These are phyloP conservation scores for Cyberlindnera meyerae DNA, from an alignment of 805 yeast genomes.

Conservation along the genomic window DNA sequence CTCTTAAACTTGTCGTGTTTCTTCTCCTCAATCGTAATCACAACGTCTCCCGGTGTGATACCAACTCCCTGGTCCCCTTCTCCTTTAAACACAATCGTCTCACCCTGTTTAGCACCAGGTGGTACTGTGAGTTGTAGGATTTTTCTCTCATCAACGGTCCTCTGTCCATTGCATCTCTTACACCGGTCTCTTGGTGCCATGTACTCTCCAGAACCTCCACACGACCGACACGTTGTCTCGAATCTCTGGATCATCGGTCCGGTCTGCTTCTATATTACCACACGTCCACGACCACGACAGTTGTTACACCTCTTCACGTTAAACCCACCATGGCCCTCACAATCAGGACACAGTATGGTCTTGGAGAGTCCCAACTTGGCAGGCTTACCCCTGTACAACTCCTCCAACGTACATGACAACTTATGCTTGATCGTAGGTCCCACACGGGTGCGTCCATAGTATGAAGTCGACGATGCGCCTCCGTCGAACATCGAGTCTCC, in stretches of 20 bases:
- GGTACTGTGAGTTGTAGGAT: conserved; percentile 48
- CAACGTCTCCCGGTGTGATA: conserved; percentile 62
- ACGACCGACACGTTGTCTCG: conserved; percentile 40
- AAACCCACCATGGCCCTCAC: conserved; percentile 50
- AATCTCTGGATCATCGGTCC: conserved; percentile 42
- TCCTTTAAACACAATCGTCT: conserved; percentile 46
- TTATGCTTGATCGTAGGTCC: conserved; percentile 57
- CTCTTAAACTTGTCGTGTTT: conserved; percentile 35
- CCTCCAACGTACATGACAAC: conserved; percentile 47
- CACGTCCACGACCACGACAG: conserved; percentile 42
- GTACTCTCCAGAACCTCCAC: conserved; percentile 38
- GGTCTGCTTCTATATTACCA: conserved; percentile 35
- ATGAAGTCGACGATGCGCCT: conserved; percentile 11
- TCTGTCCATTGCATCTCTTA: conserved; percentile 39
- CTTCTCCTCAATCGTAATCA: conserved; percentile 45
- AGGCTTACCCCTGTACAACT: conserved; percentile 53
- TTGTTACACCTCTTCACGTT: conserved; percentile 27
- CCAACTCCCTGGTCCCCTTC: conserved; percentile 62
- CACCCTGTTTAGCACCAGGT: conserved; percentile 53
- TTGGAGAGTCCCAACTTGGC: conserved; percentile 51
- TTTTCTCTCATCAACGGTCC: conserved; percentile 43
- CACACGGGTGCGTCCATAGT: conserved; percentile 18
- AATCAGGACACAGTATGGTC: conserved; percentile 42
- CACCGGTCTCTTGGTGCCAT: conserved; percentile 33
- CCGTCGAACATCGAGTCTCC: conserved; percentile 24